A percentile compares a stretch with the other conserved stretches of the same genome.
Evolutionary conservation across 176 grass and related monocot genomes (phyloP).

Genomic region (Musa acuminata): DNA sequence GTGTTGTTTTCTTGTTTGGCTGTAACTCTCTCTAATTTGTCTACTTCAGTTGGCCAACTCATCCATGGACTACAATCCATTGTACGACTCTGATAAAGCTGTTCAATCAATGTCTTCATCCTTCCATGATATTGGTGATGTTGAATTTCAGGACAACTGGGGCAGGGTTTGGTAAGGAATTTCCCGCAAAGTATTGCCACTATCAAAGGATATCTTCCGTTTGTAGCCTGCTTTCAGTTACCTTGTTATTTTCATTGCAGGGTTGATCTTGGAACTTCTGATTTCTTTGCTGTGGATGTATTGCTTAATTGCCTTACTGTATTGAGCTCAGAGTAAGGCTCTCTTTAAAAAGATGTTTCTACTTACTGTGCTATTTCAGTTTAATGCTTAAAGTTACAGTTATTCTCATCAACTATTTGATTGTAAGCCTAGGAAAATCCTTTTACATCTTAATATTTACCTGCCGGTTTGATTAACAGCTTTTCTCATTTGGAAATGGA

Average conservation of each 20-base stretch:
- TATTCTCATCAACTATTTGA: not conserved
- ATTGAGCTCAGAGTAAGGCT: constrained; percentile 78
- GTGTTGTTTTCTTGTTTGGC: not conserved
- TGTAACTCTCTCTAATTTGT: not conserved
- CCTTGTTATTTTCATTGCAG: constrained; percentile 28
- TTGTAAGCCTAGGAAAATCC: not conserved
- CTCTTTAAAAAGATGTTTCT: not conserved
- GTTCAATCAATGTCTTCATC: constrained; percentile 70
- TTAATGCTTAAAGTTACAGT: not conserved
- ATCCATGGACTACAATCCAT: constrained; percentile 65
- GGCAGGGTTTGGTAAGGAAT: constrained; percentile 62
- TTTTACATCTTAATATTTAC: not conserved
- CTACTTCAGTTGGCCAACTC: constrained; percentile 45
- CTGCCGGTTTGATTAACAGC: not conserved
- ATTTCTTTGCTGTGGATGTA: constrained; percentile 81
- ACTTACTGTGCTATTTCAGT: not conserved
- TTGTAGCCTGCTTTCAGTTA: not conserved
- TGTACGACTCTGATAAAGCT: constrained; percentile 75
- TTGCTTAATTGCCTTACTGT: constrained; percentile 79
- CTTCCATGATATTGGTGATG: constrained; percentile 79
- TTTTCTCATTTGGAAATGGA: not conserved
- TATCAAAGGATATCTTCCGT: not conserved
- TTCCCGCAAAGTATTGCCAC: constrained; percentile 10
- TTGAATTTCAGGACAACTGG: constrained; percentile 91
- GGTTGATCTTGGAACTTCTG: constrained; percentile 83